These are phyloP conservation scores for Suhomyces canberraensis DNA, from an alignment of 805 yeast genomes.

Conservation along the genomic window DNA sequence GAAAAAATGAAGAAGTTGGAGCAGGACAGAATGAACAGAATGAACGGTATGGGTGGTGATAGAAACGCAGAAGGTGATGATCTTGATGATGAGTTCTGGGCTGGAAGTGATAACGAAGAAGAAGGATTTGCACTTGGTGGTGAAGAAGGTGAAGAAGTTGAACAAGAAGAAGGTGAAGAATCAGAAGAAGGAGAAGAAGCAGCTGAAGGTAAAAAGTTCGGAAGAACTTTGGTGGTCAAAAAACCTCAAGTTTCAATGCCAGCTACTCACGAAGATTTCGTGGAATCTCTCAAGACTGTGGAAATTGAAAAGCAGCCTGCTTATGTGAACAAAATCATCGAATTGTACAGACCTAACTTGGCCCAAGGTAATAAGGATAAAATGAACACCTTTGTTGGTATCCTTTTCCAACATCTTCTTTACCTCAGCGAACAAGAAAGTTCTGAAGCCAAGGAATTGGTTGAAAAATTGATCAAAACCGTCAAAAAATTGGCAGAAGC, in stretches of 20 bases:
- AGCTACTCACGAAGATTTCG: constrained; percentile 26
- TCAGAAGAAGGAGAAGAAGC: constrained; percentile 26
- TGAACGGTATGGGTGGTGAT: constrained; percentile 60
- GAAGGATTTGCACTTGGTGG: constrained; percentile 40
- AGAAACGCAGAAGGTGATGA: constrained; percentile 64
- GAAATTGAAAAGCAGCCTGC: constrained; percentile 43
- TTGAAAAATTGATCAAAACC: constrained; percentile 42
- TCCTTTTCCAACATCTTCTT: constrained; percentile 61
- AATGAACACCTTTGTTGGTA: constrained; percentile 58
- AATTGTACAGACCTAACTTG: constrained; percentile 67
- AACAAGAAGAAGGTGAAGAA: constrained; percentile 15
- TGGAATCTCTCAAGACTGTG: constrained; percentile 27
- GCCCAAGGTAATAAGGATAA: constrained; percentile 80
- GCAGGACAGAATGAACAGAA: constrained; percentile 65
- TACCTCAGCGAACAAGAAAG: constrained; percentile 40
- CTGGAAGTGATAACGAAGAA: constrained; percentile 45
- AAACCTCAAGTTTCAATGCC: constrained; percentile 26
- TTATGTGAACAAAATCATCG: constrained; percentile 54
- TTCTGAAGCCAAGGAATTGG: constrained; percentile 15
- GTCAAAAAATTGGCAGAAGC: constrained; percentile 61
- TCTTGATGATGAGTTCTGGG: constrained; percentile 67
- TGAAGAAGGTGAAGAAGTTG: constrained; percentile 38
- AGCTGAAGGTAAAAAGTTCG: constrained; percentile 11
- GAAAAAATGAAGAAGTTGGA: constrained; percentile 63
- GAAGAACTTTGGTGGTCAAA: constrained; percentile 6